Conservation (phyloP, 2,329 filamentous ascomycete genomes). For the Pseudocercospora eumusae region DNA sequence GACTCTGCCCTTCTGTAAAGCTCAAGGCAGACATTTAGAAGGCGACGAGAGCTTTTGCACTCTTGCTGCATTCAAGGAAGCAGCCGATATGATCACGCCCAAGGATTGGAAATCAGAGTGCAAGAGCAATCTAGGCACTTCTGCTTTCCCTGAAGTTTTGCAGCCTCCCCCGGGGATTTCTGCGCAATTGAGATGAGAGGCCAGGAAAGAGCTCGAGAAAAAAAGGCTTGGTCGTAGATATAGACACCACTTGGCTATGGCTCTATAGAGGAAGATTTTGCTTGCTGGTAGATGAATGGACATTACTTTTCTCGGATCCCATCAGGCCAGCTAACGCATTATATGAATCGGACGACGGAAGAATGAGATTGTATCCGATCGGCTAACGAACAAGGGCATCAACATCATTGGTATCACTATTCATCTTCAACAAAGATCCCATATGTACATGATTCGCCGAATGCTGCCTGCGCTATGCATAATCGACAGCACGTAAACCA, state of each 20-base stretch:
- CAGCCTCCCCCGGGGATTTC: slow-evolving; percentile 24
- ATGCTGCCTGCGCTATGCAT: slow-evolving; percentile 1
- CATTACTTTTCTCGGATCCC: neutral
- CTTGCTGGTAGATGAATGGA: neutral
- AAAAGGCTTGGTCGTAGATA: neutral
- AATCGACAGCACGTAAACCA: neutral
- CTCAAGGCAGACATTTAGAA: slow-evolving; percentile 75
- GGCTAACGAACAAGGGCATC: neutral
- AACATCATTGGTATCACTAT: neutral
- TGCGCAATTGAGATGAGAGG: neutral
- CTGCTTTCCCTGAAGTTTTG: slow-evolving; percentile 38
- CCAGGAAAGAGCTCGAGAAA: neutral
- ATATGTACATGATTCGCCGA: neutral
- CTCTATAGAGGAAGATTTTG: too few relatives aligned
- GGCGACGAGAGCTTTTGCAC: slow-evolving; percentile 91
- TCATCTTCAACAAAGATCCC: neutral
- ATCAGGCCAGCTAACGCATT: neutral
- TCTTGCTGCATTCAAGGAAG: slow-evolving; percentile 84
- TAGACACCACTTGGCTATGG: neutral
- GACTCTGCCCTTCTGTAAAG: slow-evolving; percentile 76
- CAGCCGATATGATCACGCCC: slow-evolving; percentile 89
- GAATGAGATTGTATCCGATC: neutral
- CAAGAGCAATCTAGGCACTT: slow-evolving; percentile 57
- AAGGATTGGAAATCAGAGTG: slow-evolving; percentile 72
- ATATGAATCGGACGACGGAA: neutral